Conservation (phyloP, 345 rosid genomes). For the Populus euphratica region DNA sequence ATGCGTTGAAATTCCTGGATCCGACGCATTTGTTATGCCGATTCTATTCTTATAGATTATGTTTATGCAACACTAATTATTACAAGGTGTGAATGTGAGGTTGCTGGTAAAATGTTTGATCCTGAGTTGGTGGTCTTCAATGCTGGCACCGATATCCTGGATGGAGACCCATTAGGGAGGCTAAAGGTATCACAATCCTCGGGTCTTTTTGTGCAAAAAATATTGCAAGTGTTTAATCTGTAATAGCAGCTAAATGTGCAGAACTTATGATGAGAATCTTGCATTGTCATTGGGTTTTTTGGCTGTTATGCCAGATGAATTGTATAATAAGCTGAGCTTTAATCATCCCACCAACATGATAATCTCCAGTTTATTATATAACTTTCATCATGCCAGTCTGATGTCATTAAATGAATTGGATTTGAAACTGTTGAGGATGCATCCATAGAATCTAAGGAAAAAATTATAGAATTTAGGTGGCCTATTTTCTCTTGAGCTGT, state of each 20-base stretch:
- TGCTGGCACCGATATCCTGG: constrained; percentile 95
- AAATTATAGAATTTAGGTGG: neutral
- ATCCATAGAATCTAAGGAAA: neutral
- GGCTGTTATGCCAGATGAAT: too few relatives aligned
- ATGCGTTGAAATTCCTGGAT: too few relatives aligned
- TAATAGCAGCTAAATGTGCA: constrained; percentile 1
- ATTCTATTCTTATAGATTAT: neutral
- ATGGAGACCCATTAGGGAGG: constrained; percentile 90
- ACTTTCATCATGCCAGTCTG: neutral
- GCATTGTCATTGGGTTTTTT: too few relatives aligned
- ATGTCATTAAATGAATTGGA: neutral
- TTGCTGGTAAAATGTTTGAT: constrained; percentile 56
- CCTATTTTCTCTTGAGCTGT: neutral
- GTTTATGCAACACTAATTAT: neutral
- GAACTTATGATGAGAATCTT: neutral
- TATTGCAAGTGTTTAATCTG: neutral
- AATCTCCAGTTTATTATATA: too few relatives aligned
- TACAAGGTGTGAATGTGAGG: constrained; percentile 40
- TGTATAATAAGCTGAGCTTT: too few relatives aligned
- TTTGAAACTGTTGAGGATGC: neutral
- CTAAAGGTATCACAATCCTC: constrained; percentile 49
- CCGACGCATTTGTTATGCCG: neutral
- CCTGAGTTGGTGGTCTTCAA: constrained; percentile 82
- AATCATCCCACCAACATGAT: too few relatives aligned
- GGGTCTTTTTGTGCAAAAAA: neutral